Percentiles rank a stretch among this genome's conserved stretches.
Evolutionary conservation across 2,329 filamentous ascomycete genomes (phyloP).

Genomic region (Ophiostoma sp.): DNA sequence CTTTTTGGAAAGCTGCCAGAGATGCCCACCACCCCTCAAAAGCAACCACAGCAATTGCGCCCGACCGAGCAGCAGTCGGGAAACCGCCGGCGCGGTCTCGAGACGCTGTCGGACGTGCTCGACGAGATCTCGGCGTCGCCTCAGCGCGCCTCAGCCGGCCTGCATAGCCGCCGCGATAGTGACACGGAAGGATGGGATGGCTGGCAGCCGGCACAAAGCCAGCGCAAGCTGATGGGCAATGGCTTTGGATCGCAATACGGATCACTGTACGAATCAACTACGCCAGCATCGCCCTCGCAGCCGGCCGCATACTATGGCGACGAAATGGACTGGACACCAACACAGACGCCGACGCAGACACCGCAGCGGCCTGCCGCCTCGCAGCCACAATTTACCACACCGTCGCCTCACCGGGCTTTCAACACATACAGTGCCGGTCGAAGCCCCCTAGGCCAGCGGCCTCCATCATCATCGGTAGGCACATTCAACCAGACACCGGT

Average conservation of each 20-base stretch:
- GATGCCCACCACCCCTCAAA: slow-evolving; percentile 25
- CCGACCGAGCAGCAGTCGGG: slow-evolving; percentile 28
- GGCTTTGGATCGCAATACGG: not conserved
- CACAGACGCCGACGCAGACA: slow-evolving; percentile 39
- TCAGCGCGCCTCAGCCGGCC: not conserved
- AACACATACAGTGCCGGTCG: slow-evolving; percentile 36
- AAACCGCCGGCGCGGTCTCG: slow-evolving; percentile 33
- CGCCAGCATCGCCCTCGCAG: not conserved
- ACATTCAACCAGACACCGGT: slow-evolving; percentile 45
- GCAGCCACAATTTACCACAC: slow-evolving; percentile 30
- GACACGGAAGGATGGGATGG: slow-evolving; percentile 22
- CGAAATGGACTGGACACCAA: slow-evolving; percentile 71
- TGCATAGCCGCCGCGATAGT: not conserved
- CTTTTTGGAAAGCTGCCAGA: slow-evolving; percentile 41
- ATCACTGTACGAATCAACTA: slow-evolving; percentile 6
- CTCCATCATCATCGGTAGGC: not conserved
- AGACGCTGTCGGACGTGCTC: slow-evolving; percentile 42
- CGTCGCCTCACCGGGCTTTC: slow-evolving; percentile 53
- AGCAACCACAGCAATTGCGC: not conserved
- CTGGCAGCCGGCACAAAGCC: slow-evolving; percentile 3
- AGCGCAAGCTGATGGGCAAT: not conserved
- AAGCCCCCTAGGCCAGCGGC: not conserved
- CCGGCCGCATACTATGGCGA: slow-evolving; percentile 38
- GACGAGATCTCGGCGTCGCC: slow-evolving; percentile 40
- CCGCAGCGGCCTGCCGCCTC: slow-evolving; percentile 34